Percentiles rank a stretch among this genome's conserved stretches.
Evolutionary conservation across 2,329 filamentous ascomycete genomes (phyloP).

Genomic region (Zasmidium cellare): DNA sequence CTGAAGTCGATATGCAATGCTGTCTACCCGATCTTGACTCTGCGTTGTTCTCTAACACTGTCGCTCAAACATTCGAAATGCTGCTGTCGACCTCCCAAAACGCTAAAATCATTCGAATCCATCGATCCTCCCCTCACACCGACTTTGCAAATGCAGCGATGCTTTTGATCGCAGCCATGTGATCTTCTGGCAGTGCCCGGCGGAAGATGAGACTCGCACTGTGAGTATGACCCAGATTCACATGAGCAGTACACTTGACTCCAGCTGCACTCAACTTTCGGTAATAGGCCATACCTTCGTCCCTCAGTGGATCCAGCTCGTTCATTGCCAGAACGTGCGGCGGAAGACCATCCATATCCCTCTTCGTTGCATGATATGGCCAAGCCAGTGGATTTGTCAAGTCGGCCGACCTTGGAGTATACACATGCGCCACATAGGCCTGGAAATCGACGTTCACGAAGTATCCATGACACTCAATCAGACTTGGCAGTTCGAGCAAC

Average conservation of each 20-base stretch:
- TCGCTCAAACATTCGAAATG: conserved; percentile 1
- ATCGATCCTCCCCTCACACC: neutral
- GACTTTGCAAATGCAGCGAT: conserved; percentile 20
- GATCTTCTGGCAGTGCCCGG: conserved; percentile 20
- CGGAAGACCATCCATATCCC: conserved; percentile 30
- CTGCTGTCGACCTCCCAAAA: neutral
- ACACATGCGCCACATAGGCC: conserved; percentile 16
- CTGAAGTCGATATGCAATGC: conserved; percentile 4
- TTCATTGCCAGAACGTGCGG: conserved; percentile 26
- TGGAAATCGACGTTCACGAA: conserved; percentile 18
- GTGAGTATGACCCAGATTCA: conserved; percentile 27
- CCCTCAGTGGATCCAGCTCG: conserved; percentile 31
- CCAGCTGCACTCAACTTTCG: conserved; percentile 26
- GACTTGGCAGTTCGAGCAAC: conserved; percentile 20
- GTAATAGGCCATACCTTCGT: conserved; percentile 28
- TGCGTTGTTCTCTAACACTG: neutral
- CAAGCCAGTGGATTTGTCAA: conserved; percentile 31
- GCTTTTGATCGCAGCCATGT: conserved; percentile 14
- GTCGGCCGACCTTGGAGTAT: conserved; percentile 11
- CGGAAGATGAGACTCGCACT: conserved; percentile 18
- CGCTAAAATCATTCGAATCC: too few relatives aligned
- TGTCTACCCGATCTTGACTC: neutral
- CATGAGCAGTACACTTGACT: conserved; percentile 19
- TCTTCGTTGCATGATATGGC: conserved; percentile 30
- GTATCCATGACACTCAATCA: conserved; percentile 32